Evolutionary conservation across 2,329 filamentous ascomycete genomes (phyloP), one percentile per base, ranked within the genome.

Genomic region (Cordyceps javanica): DNA sequence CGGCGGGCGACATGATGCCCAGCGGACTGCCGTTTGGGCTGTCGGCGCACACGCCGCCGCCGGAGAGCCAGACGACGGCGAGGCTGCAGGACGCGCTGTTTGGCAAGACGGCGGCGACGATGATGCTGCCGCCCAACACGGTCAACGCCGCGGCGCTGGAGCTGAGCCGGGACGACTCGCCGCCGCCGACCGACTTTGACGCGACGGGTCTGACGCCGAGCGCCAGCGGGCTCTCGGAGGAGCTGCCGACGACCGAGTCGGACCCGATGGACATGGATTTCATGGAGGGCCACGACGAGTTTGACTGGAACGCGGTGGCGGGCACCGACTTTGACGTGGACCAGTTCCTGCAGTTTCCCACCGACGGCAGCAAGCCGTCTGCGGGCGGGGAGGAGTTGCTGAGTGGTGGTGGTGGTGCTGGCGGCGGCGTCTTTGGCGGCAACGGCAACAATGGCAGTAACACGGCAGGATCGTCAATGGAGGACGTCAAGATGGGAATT

Each of bases 271-370:
- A 78, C 50, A 71, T 79, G 49, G 76, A 80, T 63, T 75, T 80
- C 49, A 70, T 74, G 64, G 71, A 74, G 55, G 73, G 72, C 30
- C 73, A 76, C 51, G 76, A 77, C 46, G 77, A 77, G 53, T 79
- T 82, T 57, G 79, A 82, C 61, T 82, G 79, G 79, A 78, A 79
- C 61, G 75, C 76, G 21, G 70, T 81, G 4, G 72, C 77, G 16
- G 78, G 75, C 6, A 76, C 78, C 9, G 80, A 81, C 60, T 77
- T 83, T 59, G 80, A 84, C 57, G 80, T 83, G 55, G 80, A 82
- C 58, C 79, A 83, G 63, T 84, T 80, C 78, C 72, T 84, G 23
- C 78, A 83, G 59, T 84, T 82, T 60, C 80, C 80, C 6, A 73
- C 75, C 2, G 80, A 82, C 51, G 77, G 75, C 7, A 72, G 73